Evolutionary conservation across 768 basidiomycete species (phyloP).

Genomic region (Heimioporus sp.): DNA sequence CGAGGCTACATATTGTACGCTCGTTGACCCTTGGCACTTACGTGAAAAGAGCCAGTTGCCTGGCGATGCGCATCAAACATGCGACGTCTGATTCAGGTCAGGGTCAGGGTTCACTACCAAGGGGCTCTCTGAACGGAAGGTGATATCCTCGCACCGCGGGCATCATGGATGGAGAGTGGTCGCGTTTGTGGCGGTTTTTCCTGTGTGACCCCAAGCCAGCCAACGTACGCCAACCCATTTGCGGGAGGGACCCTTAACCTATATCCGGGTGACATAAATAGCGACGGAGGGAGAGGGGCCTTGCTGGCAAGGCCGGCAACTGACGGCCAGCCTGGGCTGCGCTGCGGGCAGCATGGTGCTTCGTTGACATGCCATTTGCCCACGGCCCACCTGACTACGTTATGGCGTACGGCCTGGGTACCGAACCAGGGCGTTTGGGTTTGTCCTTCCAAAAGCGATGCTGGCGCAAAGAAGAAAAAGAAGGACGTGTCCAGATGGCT

Average conservation of each 20-base stretch:
- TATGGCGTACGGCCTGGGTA: background rate
- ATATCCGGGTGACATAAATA: too few species aligned
- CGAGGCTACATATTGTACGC: background rate
- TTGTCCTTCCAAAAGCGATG: constrained; percentile 9
- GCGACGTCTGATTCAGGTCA: constrained; percentile 1
- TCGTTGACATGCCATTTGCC: constrained; percentile 9
- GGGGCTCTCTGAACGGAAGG: background rate
- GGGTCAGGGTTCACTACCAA: background rate
- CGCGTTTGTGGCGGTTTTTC: background rate
- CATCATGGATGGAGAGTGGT: background rate
- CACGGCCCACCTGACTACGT: background rate
- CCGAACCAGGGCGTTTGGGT: constrained; percentile 6
- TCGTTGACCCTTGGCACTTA: constrained; percentile 10
- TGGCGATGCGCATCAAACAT: constrained; percentile 26
- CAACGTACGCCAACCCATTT: background rate
- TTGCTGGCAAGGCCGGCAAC: background rate
- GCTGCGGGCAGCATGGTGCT: background rate
- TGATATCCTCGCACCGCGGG: background rate
- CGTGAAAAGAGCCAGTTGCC: constrained; percentile 18
- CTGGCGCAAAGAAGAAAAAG: constrained; percentile 11
- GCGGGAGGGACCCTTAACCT: too few species aligned
- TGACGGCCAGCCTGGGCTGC: background rate
- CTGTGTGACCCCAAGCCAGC: background rate
- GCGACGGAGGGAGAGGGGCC: background rate
- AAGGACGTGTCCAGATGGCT: constrained; percentile 8